Conservation (phyloP, 2,329 filamentous ascomycete genomes). For the Penicillium sumatraense region DNA sequence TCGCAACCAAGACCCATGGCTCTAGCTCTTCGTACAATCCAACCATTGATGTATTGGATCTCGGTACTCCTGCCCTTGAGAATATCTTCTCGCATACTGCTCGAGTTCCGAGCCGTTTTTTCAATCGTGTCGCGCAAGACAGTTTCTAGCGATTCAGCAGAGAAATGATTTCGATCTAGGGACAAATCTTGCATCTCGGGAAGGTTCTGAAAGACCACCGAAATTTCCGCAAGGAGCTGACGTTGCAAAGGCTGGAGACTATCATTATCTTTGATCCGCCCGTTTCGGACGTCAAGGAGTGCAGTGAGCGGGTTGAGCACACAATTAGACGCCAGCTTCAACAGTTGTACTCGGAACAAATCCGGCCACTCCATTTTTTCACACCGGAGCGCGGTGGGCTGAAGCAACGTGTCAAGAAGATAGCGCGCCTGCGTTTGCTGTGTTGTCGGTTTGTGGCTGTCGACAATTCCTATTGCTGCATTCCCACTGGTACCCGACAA, state of each 20-base stretch:
- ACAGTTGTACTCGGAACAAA: conserved; percentile 13
- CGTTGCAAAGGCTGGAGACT: conserved; percentile 9
- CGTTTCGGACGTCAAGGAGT: conserved; percentile 20
- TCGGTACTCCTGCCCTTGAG: conserved; percentile 17
- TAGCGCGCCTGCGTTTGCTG: not conserved
- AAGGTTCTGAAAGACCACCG: conserved; percentile 14
- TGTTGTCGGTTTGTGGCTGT: not conserved
- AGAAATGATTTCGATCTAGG: conserved; percentile 12
- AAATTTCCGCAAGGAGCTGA: conserved; percentile 14
- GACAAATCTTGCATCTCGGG: conserved; percentile 6
- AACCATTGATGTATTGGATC: conserved; percentile 24
- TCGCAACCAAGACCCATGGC: conserved; percentile 17
- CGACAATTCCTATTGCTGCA: conserved; percentile 17
- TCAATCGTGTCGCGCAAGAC: conserved; percentile 17
- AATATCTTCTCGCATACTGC: conserved; percentile 25
- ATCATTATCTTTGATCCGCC: conserved; percentile 10
- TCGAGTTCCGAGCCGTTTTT: conserved; percentile 21
- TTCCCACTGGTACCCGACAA: conserved; percentile 15
- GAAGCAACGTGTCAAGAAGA: conserved; percentile 13
- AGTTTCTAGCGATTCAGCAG: conserved; percentile 7
- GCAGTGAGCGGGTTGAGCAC: conserved; percentile 23
- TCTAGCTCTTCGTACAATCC: conserved; percentile 16
- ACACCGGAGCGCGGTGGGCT: conserved; percentile 14
- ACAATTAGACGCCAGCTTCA: conserved; percentile 22
- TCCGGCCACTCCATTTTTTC: conserved; percentile 15